These are phyloP conservation scores for Populus euphratica DNA, from an alignment of 345 rosid genomes.

Conservation along the genomic window DNA sequence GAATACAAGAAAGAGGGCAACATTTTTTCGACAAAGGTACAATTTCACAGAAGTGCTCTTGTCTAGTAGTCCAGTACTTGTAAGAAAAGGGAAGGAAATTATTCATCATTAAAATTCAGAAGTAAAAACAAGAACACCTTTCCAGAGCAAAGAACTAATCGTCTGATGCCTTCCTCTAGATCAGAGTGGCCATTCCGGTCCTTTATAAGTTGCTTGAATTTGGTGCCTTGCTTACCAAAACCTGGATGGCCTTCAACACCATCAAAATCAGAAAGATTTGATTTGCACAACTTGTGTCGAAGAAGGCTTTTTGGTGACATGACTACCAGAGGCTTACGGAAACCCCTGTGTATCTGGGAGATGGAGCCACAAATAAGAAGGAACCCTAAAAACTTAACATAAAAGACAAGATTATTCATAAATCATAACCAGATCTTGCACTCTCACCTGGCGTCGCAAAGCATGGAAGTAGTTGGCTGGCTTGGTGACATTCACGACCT, in stretches of 20 bases:
- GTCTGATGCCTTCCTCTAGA: constrained; percentile 77
- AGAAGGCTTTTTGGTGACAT: constrained; percentile 87
- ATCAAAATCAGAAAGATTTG: constrained; percentile 88
- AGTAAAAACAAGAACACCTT: constrained; percentile 40
- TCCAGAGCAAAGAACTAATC: constrained; percentile 88
- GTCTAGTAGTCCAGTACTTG: too few species aligned
- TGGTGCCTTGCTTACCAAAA: constrained; percentile 89
- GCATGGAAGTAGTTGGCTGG: constrained; percentile 82
- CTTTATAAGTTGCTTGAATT: constrained; percentile 84
- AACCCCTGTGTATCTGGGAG: constrained; percentile 72
- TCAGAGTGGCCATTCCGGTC: constrained; percentile 45
- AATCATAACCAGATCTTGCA: background rate
- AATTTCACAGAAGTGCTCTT: background rate
- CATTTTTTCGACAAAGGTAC: background rate
- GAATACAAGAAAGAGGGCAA: too few species aligned
- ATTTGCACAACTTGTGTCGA: constrained; percentile 84
- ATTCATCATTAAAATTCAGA: background rate
- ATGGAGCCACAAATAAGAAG: background rate
- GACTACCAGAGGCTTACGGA: constrained; percentile 84
- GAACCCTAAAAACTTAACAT: background rate
- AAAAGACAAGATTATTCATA: background rate
- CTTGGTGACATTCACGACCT: too few species aligned
- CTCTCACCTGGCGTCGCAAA: constrained; percentile 62
- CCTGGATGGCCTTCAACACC: constrained; percentile 60
- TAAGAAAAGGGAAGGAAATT: too few species aligned